phyloP scores from a whole-genome alignment of 768 basidiomycete species.

The Flagelloscypha sp. region DNA sequence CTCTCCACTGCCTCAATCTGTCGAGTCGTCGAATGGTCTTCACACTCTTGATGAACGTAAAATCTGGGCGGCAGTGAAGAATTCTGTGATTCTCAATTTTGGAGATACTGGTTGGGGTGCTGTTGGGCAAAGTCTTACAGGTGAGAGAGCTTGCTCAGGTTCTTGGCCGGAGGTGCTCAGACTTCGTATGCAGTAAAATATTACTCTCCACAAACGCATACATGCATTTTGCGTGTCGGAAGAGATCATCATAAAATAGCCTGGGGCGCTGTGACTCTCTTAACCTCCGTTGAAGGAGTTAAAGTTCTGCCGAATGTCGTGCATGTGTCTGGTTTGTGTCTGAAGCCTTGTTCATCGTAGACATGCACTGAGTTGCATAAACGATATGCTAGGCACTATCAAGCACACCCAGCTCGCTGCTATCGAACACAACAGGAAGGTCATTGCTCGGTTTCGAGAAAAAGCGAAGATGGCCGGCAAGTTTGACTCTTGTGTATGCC shows the following conservation, averaged over 20 bases:
- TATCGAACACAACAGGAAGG: constrained; percentile 61
- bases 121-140: constrained; percentile 60
- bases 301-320: constrained; percentile 68
- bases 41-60: constrained; percentile 47
- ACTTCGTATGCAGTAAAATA: constrained; percentile 63
- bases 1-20: constrained; percentile 9
- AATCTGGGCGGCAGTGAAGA: constrained; percentile 61
- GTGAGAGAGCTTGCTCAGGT: constrained; percentile 41
- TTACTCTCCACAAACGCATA: constrained; percentile 72
- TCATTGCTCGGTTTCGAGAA: constrained; percentile 60
- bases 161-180: not conserved
- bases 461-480: constrained; percentile 44
- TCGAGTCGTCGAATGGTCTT: constrained; percentile 3
- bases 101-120: constrained; percentile 86
- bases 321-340: constrained; percentile 63
- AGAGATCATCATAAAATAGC: constrained; percentile 73
- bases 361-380: too few species aligned
- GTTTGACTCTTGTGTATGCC: too few species aligned
- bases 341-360: not conserved
- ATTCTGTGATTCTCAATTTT: constrained; percentile 64
- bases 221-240: constrained; percentile 81
- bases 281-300: constrained; percentile 52
- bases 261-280: constrained; percentile 70
- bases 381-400: constrained; percentile 67
- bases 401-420: constrained; percentile 78